A percentile compares a stretch with the other conserved stretches of the same genome.
Conservation (phyloP, 2,329 filamentous ascomycete genomes). For the Epicoccum sorghinum region DNA sequence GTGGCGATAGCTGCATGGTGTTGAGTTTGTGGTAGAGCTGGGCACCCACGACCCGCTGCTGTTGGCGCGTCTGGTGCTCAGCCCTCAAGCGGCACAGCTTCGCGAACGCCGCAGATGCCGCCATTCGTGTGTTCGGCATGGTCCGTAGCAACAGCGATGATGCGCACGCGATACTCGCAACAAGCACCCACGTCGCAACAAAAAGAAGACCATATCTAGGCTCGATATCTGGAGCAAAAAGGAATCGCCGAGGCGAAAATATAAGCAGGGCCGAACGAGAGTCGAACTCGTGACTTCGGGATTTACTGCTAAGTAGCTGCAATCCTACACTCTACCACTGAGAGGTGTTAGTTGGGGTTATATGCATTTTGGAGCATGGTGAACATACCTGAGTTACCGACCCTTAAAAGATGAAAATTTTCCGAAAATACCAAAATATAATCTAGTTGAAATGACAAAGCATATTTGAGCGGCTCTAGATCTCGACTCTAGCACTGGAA, state of each 20-base stretch:
- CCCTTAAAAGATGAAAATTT: too few relatives aligned
- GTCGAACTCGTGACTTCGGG: conserved; percentile 40
- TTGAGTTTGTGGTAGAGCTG: conserved; percentile 29
- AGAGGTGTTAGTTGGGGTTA: conserved; percentile 11
- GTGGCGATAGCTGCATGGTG: conserved; percentile 40
- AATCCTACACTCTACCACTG: conserved; percentile 31
- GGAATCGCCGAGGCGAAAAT: background rate
- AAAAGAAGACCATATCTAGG: background rate
- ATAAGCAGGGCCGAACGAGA: conserved; percentile 30
- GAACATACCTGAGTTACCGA: too few relatives aligned
- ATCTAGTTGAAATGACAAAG: too few relatives aligned
- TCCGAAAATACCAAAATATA: too few relatives aligned
- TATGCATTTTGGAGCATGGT: too few relatives aligned
- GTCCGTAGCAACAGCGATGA: background rate
- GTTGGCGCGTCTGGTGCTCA: conserved; percentile 1
- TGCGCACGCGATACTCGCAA: background rate
- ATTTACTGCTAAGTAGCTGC: conserved; percentile 28
- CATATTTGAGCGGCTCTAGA: too few relatives aligned
- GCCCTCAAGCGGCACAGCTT: conserved; percentile 4
- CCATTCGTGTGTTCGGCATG: background rate
- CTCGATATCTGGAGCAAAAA: too few relatives aligned
- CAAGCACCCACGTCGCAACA: background rate
- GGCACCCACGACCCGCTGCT: conserved; percentile 19
- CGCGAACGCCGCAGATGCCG: background rate
- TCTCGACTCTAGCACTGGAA: too few relatives aligned